A percentile compares a stretch with the other conserved stretches of the same genome.
phyloP scores from a whole-genome alignment of 352 stramenopile species.

The Phytopythium mirpurense region DNA sequence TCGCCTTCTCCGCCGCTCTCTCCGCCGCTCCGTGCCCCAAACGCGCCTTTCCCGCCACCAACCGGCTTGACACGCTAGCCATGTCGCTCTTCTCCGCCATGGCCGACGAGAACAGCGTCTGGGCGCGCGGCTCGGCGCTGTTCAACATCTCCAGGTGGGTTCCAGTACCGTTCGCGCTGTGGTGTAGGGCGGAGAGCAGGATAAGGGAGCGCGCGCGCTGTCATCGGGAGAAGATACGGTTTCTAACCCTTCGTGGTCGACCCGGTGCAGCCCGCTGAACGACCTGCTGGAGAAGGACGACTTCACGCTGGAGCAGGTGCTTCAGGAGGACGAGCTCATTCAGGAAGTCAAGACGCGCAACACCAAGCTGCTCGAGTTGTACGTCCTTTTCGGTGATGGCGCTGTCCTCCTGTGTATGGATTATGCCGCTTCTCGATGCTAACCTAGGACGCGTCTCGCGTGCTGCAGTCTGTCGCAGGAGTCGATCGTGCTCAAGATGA shows the following conservation, averaged over 20 bases:
- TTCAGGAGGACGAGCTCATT: constrained; percentile 96
- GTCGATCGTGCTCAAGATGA: constrained; percentile 53
- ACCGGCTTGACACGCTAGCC: not conserved
- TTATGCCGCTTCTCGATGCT: too few species aligned
- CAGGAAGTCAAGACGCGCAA: constrained; percentile 97
- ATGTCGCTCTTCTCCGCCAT: constrained; percentile 87
- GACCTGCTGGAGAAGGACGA: constrained; percentile 92
- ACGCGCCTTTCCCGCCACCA: not conserved
- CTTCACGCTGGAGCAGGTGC: constrained; percentile 92
- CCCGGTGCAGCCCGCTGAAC: constrained; percentile 79
- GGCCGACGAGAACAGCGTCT: constrained; percentile 75
- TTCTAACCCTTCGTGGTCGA: not conserved
- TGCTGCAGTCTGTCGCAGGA: constrained; percentile 63
- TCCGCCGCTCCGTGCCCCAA: not conserved
- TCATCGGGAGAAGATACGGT: not conserved
- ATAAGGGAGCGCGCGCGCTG: not conserved
- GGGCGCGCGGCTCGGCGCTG: constrained; percentile 77
- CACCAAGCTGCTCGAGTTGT: constrained; percentile 94
- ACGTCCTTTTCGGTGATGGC: constrained; percentile 14
- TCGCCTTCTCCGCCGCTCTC: not conserved
- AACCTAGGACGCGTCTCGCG: constrained; percentile 1
- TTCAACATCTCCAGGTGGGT: constrained; percentile 84
- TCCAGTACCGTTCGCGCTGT: too few species aligned
- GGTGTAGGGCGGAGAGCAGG: not conserved
- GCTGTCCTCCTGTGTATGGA: too few species aligned